phyloP scores from a whole-genome alignment of 768 basidiomycete genomes.

The Tubosaeta sp. region DNA sequence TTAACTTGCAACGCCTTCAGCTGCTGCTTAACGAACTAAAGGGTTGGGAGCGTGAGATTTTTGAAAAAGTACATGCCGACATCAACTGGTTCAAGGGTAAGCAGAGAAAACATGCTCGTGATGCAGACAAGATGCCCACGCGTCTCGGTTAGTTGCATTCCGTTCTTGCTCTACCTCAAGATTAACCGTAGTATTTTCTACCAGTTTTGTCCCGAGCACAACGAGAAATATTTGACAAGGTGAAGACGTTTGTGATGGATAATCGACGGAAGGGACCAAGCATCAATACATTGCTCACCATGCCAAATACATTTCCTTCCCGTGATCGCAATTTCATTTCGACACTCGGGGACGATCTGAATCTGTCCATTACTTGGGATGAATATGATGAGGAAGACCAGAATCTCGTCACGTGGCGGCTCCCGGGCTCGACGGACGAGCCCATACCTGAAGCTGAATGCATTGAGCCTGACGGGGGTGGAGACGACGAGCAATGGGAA shows the following conservation, averaged over 20 bases:
- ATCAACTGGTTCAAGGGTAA: slow-evolving; percentile 93
- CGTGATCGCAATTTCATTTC: slow-evolving; percentile 77
- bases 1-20: slow-evolving; percentile 78
- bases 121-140: slow-evolving; percentile 58
- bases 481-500: slow-evolving; percentile 48
- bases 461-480: slow-evolving; percentile 37
- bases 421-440: slow-evolving; percentile 46
- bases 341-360: slow-evolving; percentile 70
- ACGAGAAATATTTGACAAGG: slow-evolving; percentile 69
- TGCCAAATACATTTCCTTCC: slow-evolving; percentile 78
- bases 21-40: slow-evolving; percentile 85
- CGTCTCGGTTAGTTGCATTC: slow-evolving; percentile 53
- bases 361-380: slow-evolving; percentile 85
- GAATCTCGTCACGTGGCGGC: slow-evolving; percentile 66
- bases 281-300: slow-evolving; percentile 43
- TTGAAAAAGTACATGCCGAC: slow-evolving; percentile 89
- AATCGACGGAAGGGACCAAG: slow-evolving; percentile 33
- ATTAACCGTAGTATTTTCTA: neutral
- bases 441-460: slow-evolving; percentile 28
- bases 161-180: neutral
- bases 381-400: slow-evolving; percentile 83
- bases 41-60: slow-evolving; percentile 83
- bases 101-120: slow-evolving; percentile 67
- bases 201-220: slow-evolving; percentile 71
- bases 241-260: slow-evolving; percentile 69